Base-by-base conservation (phyloP, 2,329 filamentous ascomycete species). In the Aspergillus felis region DNA sequence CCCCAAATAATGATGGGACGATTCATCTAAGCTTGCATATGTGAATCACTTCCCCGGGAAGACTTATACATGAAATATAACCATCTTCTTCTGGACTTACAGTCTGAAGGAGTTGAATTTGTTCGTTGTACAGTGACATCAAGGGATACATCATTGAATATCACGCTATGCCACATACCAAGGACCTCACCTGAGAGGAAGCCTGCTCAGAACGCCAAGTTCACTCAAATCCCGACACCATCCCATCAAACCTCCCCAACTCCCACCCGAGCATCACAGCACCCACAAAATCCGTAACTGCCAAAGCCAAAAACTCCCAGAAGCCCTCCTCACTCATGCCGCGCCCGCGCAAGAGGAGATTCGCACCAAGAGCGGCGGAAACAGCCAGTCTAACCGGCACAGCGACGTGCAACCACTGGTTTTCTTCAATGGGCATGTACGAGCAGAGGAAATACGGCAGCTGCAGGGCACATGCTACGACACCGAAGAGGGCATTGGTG, bases 381-480 rank as follows among this genome's bases (percentile, higher is more conserved):
- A 55, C 4, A 14, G 20, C 12, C 46, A 55, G 20, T 47, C 53
- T 48, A 27, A 51, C 7, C 22, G 53, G 53, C 28, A 55, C 53
- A 24, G 46, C 22, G 10, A 24, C 47, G 20, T 55, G 32, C 29
- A 55, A 35, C 17, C 22, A 55, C 22, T 55, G 53, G 3, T 55
- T 55, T 35, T 55, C 32, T 28, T 51, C 47, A 29, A 55, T 51
- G 14, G 53, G 53, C 53, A 55, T 55, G 32, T 55, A 55, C 8
- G 53, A 55, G 46, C 29, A n/a, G 7, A 55, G 28, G 32, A 55
- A 55, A 48, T 50, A 55, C 28, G 53, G 53, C 1, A 55, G 53
- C 53, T 51, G 51, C 22, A 50, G 14, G n/a, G 22, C 22, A 14
- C 29, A 50, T 3, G 53, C 17, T 8, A 32, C 14, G 20, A 51